A percentile compares a stretch with the other conserved stretches of the same genome.
Evolutionary conservation across 192 early-diverging fungal genomes (phyloP).

Genomic region (Coemansia sp.): DNA sequence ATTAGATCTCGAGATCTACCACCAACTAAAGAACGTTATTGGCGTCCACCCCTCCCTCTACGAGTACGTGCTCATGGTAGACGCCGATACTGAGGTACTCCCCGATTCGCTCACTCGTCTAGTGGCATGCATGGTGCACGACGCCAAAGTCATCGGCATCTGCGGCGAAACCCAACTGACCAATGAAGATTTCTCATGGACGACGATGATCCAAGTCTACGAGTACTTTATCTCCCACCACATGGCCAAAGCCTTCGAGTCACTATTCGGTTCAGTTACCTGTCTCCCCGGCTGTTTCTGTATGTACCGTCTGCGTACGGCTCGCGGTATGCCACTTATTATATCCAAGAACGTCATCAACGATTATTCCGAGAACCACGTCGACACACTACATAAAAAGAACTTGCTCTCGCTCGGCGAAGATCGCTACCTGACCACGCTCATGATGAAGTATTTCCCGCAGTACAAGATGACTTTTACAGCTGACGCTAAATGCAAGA

Average conservation of each 20-base stretch:
- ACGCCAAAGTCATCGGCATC: constrained; percentile 91
- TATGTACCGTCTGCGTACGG: constrained; percentile 97
- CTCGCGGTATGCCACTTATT: constrained; percentile 90
- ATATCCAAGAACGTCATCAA: constrained; percentile 83
- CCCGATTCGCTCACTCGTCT: constrained; percentile 95
- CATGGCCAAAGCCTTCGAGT: constrained; percentile 97
- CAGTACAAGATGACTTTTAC: constrained; percentile 95
- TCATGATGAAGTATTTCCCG: constrained; percentile 99
- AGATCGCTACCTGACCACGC: constrained; percentile 96
- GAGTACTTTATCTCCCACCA: constrained; percentile 99
- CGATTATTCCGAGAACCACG: constrained; percentile 93
- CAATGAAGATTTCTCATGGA: constrained; percentile 94
- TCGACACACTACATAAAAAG: constrained; percentile 98
- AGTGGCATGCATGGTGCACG: constrained; percentile 92
- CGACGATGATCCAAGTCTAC: constrained; percentile 99
- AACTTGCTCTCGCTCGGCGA: constrained; percentile 98
- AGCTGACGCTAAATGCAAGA: constrained; percentile 92
- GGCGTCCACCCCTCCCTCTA: constrained; percentile 98
- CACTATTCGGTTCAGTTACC: constrained; percentile 96
- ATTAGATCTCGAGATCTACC: constrained; percentile 96
- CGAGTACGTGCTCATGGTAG: constrained; percentile 99
- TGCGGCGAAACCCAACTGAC: constrained; percentile 96
- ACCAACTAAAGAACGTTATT: constrained; percentile 99
- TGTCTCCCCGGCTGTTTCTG: constrained; percentile 99
- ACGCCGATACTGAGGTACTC: constrained; percentile 95